Evolutionary conservation across 2,329 filamentous ascomycete species (phyloP), one percentile per base, ranked within the genome.

Genomic region (Coniochaeta sp.): DNA sequence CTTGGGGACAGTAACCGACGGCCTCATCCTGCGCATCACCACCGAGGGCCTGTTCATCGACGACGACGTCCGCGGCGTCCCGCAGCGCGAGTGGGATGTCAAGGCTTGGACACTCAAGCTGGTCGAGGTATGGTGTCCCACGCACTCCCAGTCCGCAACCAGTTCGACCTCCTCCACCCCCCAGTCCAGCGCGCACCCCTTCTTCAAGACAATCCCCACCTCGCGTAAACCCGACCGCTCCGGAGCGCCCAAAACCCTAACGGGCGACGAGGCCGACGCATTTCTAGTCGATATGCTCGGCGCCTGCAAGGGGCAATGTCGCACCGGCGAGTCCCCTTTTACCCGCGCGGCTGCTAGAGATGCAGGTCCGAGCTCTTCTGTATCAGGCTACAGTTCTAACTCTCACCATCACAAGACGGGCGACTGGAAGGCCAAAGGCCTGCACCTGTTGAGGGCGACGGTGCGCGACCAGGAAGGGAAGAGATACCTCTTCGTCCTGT

Each of bases 81-180:
- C 89, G n/a, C 91, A 97, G 70, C 84, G 94, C 54, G 94, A 99
- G 71, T 99, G 94, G 94, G 94, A 99, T 67, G 84, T 97, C 64
- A 97, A 97, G 70, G 91, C 92, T 24, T 97, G 94, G 94, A 96
- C 91, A 40, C 81, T 99, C 71, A 96, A 95, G 72, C 75, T 87
- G 58, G 83, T 95, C 68, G 94, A 97, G 79, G 85, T 94, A 74
- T 89, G 86, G 82, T 91, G 86, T 66, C 82, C 83, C 63, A 77
- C 81, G 63, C 81, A 85, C 67, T 81, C 72, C 67, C 72, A 80
- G 66, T 73, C 72, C 60, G 66, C n/a, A n/a, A n/a, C 71, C 61
- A 62, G 71, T 58, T 65, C 71, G 12, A 58, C 53, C 46, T 54
- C 58, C 54, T 64, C 73, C 47, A 62, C 62, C 56, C 63, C 53